These are phyloP conservation scores for Epichloe sylvatica DNA, from an alignment of 2,329 filamentous ascomycete genomes.

Conservation along the genomic window DNA sequence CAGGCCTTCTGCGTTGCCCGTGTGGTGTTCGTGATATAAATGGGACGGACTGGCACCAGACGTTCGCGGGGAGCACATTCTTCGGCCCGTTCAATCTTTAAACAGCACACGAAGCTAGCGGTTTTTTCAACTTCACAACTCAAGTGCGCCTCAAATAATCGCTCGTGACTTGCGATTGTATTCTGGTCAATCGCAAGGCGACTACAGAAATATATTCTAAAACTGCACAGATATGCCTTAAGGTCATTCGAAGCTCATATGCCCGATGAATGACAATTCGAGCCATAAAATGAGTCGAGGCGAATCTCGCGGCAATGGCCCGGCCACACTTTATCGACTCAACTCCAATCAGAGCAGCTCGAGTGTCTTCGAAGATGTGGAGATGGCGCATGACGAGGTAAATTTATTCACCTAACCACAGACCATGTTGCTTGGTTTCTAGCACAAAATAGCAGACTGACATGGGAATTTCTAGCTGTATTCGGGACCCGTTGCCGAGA, in stretches of 20 bases:
- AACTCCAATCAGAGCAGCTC: conserved; percentile 58
- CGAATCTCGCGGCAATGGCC: not conserved
- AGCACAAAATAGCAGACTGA: not conserved
- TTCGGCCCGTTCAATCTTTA: too few species aligned
- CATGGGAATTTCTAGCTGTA: conserved; percentile 45
- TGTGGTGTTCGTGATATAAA: too few species aligned
- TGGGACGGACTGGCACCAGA: too few species aligned
- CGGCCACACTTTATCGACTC: conserved; percentile 37
- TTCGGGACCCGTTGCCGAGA: conserved; percentile 86
- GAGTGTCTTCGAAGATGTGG: conserved; percentile 87
- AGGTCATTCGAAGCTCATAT: not conserved
- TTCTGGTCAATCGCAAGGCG: not conserved
- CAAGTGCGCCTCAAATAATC: too few species aligned
- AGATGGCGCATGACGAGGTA: conserved; percentile 91
- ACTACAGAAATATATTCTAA: not conserved
- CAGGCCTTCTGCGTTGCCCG: too few species aligned
- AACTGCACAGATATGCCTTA: conserved; percentile 1
- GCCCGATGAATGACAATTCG: conserved; percentile 2
- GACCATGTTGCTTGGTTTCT: too few species aligned
- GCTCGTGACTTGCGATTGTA: not conserved
- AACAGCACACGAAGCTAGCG: too few species aligned
- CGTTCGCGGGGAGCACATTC: too few species aligned
- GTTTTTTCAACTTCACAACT: too few species aligned
- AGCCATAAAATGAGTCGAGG: not conserved
- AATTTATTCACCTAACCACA: not conserved